A percentile compares a stretch with the other conserved stretches of the same genome.
phyloP scores from a whole-genome alignment of 257 asterid genomes.

The Solanum bulbocastanum region DNA sequence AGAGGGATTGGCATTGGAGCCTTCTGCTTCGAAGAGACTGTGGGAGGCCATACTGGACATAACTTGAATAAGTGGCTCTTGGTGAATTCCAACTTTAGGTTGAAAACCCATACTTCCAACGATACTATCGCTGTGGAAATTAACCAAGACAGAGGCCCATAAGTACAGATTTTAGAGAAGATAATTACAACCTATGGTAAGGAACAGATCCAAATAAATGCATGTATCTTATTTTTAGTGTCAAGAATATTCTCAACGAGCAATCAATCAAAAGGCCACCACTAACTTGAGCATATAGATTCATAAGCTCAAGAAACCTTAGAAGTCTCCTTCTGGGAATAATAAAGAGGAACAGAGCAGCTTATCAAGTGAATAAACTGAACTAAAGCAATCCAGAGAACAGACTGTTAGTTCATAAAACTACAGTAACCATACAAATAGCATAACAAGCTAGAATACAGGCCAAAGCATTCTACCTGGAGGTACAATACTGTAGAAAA shows the following conservation, averaged over 20 bases:
- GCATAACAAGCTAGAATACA: neutral
- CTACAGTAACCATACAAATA: neutral
- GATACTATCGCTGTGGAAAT: constrained; percentile 47
- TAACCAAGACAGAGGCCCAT: neutral
- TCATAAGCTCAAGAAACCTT: neutral
- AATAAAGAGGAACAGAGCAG: neutral
- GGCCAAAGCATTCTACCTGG: neutral
- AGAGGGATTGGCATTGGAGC: constrained; percentile 23
- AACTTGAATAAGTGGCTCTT: constrained; percentile 46
- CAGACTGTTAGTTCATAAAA: neutral
- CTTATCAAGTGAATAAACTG: neutral
- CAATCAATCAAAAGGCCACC: neutral
- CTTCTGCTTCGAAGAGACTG: constrained; percentile 15
- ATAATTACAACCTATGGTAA: neutral
- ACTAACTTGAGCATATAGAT: neutral
- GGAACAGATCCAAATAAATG: neutral
- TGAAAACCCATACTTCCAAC: constrained; percentile 31
- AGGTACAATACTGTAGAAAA: neutral
- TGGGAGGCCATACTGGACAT: constrained; percentile 31
- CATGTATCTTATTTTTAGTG: neutral
- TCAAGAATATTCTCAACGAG: neutral
- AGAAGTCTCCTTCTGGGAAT: neutral
- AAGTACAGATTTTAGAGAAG: neutral
- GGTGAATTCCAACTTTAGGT: constrained; percentile 22
- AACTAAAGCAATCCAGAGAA: neutral